A percentile compares a stretch with the other conserved stretches of the same genome.
Evolutionary conservation across 345 rosid species (phyloP).

Genomic region (Gossypium ekmanianum): DNA sequence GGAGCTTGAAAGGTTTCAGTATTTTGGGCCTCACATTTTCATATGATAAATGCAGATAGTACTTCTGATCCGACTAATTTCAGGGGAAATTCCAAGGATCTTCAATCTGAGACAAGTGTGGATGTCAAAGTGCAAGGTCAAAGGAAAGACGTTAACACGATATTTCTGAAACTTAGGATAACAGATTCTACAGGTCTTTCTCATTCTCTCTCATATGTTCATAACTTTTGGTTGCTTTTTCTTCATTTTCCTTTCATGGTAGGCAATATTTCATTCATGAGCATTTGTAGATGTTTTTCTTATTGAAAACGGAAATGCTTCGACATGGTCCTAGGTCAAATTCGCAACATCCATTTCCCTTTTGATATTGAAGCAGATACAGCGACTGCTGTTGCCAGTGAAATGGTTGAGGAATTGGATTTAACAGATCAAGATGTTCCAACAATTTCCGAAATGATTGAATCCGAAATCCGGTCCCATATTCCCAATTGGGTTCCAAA

Average conservation of each 20-base stretch:
- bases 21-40: slow-evolving; percentile 12
- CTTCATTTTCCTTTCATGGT: not conserved
- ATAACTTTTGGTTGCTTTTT: not conserved
- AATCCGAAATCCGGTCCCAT: slow-evolving; percentile 65
- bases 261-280: not conserved
- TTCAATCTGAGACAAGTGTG: slow-evolving; percentile 35
- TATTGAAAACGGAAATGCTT: slow-evolving; percentile 10
- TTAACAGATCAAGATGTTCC: slow-evolving; percentile 88
- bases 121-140: slow-evolving; percentile 82
- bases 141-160: slow-evolving; percentile 66
- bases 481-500: slow-evolving; percentile 62
- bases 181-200: slow-evolving; percentile 68
- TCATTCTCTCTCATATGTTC: slow-evolving; percentile 5
- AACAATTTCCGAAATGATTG: slow-evolving; percentile 67
- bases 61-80: slow-evolving; percentile 25
- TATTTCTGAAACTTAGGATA: slow-evolving; percentile 82
- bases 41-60: slow-evolving; percentile 33
- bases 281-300: not conserved
- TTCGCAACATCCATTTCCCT: slow-evolving; percentile 92
- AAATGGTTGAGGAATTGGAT: slow-evolving; percentile 93
- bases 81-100: slow-evolving; percentile 22
- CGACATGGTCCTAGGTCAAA: slow-evolving; percentile 46
- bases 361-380: slow-evolving; percentile 86
- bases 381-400: slow-evolving; percentile 76
- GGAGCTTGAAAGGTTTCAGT: slow-evolving; percentile 5